Base-by-base conservation (phyloP, 257 asterid species). In the Datura wrightii region DNA sequence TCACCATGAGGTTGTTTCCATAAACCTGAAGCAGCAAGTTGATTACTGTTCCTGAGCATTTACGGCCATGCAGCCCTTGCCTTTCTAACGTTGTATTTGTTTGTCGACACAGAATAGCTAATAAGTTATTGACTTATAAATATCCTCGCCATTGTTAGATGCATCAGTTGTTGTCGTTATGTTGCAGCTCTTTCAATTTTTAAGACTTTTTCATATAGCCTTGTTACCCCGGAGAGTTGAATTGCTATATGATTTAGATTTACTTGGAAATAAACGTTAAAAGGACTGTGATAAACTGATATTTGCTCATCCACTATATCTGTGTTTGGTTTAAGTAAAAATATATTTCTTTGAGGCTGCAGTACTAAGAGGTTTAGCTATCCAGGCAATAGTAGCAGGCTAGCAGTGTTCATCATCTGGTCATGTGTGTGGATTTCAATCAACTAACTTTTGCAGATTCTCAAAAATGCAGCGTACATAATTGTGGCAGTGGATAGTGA, bases 21-120 rank as follows among this genome's bases (percentile, higher is more conserved):
- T 74, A 60, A 31, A 58, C 65, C 48, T 50, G 8, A 81, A 24
- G 84, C 62, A 79, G 80, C 82, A 79, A 80, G 84, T 54, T 62
- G 42, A 72, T 72, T 72, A 72, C 58, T 44, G 56, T 76, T 76
- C 62, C 42, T 19, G 81, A 48, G 41, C 46, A 76, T 48, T 67
- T 67, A 67, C 31, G 15, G 8, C 7, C 52, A 16, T 24, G 24
- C 24, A 1, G 44, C 62, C 81, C 44, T 24, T 76, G 41, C 44
- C 15, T 24, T 76, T 76, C 81, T 76, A 46, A 52, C 62, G 31
- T 76, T 42, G 36, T 72, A 5, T 41, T 46, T 46, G 80, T 19
- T 76, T 19, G 16, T 76, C 39, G 4, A 50, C 62, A 70, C 55
- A 24, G 81, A 76, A 24, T 76, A 50, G 6, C 56, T 50, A 76